phyloP scores from a whole-genome alignment of 495 filamentous ascomycete genomes.

The Hypoxylon lenormandii region DNA sequence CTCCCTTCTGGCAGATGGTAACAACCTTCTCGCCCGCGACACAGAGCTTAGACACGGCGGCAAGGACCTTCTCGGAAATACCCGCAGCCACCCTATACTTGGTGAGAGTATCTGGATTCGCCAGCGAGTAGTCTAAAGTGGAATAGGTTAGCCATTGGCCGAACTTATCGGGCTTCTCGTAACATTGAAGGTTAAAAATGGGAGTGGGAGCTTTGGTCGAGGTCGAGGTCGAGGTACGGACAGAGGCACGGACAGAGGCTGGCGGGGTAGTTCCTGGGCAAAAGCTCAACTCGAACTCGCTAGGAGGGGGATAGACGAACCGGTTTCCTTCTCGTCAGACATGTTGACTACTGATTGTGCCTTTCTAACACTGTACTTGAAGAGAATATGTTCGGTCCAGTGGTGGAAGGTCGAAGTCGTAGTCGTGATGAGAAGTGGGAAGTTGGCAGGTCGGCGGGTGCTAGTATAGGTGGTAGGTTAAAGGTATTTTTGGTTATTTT shows the following conservation, averaged over 20 bases:
- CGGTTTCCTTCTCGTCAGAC: slow-evolving; percentile 46
- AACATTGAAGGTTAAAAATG: slow-evolving; percentile 18
- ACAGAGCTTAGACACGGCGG: slow-evolving; percentile 83
- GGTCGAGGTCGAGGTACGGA: no score
- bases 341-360: slow-evolving; percentile 28
- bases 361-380: background rate
- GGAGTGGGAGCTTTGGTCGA: slow-evolving; percentile 14
- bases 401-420: background rate
- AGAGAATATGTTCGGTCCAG: background rate
- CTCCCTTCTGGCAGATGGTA: slow-evolving; percentile 91
- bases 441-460: slow-evolving; percentile 4
- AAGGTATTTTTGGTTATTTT: slow-evolving; percentile 26
- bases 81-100: slow-evolving; percentile 97
- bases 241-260: slow-evolving; percentile 3
- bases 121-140: slow-evolving; percentile 84
- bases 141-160: slow-evolving; percentile 28
- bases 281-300: slow-evolving; percentile 14
- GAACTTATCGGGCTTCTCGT: slow-evolving; percentile 22
- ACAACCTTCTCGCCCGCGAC: slow-evolving; percentile 89
- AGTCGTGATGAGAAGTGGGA: slow-evolving; percentile 17
- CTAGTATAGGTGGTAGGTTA: slow-evolving; percentile 10
- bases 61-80: slow-evolving; percentile 94
- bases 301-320: slow-evolving; percentile 26
- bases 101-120: slow-evolving; percentile 96
- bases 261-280: slow-evolving; percentile 39